These are phyloP conservation scores for Senna siamea DNA, from an alignment of 306 rosid species.

Conservation along the genomic window DNA sequence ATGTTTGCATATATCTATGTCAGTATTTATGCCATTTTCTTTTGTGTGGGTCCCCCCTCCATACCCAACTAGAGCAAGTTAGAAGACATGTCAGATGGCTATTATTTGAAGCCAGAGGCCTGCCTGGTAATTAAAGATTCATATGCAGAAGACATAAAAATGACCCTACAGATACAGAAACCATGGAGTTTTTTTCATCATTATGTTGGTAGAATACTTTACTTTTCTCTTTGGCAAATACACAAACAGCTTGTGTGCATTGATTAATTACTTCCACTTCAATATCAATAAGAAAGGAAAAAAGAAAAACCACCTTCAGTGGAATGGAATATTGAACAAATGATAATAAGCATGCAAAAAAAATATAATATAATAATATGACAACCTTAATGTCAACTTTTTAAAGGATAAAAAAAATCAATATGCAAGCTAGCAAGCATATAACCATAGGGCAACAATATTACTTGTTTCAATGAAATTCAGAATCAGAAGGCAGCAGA, in stretches of 20 bases:
- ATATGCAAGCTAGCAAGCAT: no score
- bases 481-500: no score
- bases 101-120: not conserved
- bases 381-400: not conserved
- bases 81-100: not conserved
- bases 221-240: not conserved
- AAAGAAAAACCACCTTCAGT: no score
- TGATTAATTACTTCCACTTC: not conserved
- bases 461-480: no score
- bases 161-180: not conserved
- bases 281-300: no score
- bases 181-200: constrained; percentile 14
- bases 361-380: not conserved
- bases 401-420: no score
- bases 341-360: no score
- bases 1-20: no score
- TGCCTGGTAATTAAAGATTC: not conserved
- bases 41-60: not conserved
- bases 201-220: not conserved
- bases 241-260: not conserved
- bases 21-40: not conserved
- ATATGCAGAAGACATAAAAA: not conserved
- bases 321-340: not conserved
- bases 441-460: no score
- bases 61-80: not conserved